Conservation (phyloP, 1,284 basidiomycete genomes). For the Puccinia novopanici region DNA sequence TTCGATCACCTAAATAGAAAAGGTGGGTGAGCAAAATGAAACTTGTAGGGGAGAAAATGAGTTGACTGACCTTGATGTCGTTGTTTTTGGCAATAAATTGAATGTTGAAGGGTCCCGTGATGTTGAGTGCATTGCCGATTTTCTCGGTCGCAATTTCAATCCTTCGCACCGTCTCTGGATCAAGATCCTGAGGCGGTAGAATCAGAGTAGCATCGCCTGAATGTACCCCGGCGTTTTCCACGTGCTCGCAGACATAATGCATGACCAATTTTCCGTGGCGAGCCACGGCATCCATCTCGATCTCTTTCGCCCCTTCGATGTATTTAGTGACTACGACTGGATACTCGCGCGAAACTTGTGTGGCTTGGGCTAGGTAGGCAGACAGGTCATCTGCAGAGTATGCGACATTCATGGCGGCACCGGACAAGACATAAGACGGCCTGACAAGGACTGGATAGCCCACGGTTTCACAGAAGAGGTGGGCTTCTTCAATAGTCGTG, state of each 20-base stretch:
- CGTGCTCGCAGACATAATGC: slow-evolving; percentile 99
- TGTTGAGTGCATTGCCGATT: too few species aligned
- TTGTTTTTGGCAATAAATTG: too few species aligned
- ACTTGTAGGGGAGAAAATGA: too few species aligned
- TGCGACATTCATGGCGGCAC: slow-evolving; percentile 99
- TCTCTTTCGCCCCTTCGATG: slow-evolving; percentile 99
- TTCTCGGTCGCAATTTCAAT: too few species aligned
- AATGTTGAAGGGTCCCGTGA: too few species aligned
- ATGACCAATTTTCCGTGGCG: slow-evolving; percentile 96
- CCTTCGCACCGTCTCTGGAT: slow-evolving; percentile 90
- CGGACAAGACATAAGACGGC: slow-evolving; percentile 95
- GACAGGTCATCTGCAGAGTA: slow-evolving; percentile 86
- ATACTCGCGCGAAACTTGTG: slow-evolving; percentile 92
- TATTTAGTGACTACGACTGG: slow-evolving; percentile 99
- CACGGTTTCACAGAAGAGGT: slow-evolving; percentile 82
- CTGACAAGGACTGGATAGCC: slow-evolving; percentile 94
- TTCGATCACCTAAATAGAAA: too few species aligned
- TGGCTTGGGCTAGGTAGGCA: slow-evolving; percentile 91
- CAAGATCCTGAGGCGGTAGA: slow-evolving; percentile 94
- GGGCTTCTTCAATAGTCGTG: slow-evolving; percentile 83
- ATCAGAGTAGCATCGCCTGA: slow-evolving; percentile 97
- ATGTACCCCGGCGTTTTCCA: slow-evolving; percentile 98
- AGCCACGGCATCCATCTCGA: slow-evolving; percentile 98
- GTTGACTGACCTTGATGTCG: too few species aligned
- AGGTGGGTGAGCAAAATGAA: too few species aligned